Conservation (phyloP, 768 basidiomycete genomes). For the Suillus fuscotomentosus region DNA sequence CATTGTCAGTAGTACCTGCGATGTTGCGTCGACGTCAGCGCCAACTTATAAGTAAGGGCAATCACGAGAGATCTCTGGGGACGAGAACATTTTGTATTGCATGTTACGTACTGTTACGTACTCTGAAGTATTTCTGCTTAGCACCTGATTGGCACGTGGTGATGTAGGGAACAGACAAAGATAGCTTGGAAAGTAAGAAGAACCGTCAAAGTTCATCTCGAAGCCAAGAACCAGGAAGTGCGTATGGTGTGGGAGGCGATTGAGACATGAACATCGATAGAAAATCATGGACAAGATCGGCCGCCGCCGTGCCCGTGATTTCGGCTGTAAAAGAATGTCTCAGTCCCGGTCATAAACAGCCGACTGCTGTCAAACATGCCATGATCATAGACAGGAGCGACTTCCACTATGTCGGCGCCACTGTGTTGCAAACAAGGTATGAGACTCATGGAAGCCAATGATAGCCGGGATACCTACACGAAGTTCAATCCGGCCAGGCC, state of each 20-base stretch:
- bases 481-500: constrained; percentile 79
- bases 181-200: neutral
- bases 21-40: neutral
- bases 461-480: constrained; percentile 47
- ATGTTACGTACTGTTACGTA: neutral
- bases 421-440: constrained; percentile 29
- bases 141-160: constrained; percentile 1
- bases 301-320: constrained; percentile 42
- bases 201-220: constrained; percentile 22
- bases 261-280: constrained; percentile 36
- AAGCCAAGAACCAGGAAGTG: constrained; percentile 8
- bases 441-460: neutral
- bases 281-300: constrained; percentile 46
- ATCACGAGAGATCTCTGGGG: neutral
- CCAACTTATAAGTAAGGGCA: neutral
- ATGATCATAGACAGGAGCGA: constrained; percentile 71
- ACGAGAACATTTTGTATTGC: neutral
- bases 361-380: constrained; percentile 34
- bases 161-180: neutral
- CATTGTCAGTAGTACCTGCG: neutral
- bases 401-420: constrained; percentile 73
- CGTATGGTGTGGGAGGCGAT: constrained; percentile 20
- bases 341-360: neutral
- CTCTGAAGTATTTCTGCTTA: constrained; percentile 1
- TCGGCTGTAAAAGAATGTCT: constrained; percentile 27